Conservation (phyloP, 495 filamentous ascomycete species). For the Polyplosphaeria fusca region DNA sequence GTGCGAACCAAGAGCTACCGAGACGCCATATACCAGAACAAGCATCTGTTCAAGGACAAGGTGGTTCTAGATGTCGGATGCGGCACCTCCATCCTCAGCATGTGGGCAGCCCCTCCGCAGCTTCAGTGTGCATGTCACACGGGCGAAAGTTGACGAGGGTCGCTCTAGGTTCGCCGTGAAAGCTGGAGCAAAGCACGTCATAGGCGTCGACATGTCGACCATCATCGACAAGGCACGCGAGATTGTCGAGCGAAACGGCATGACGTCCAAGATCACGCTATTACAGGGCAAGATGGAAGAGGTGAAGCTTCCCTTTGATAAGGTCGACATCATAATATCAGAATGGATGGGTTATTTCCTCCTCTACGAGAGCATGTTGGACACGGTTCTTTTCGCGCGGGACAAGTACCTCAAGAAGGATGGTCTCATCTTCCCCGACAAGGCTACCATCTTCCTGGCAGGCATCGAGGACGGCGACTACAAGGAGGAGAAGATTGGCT, state of each 20-base stretch:
- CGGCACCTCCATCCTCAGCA: conserved; percentile 86
- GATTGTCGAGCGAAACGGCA: conserved; percentile 82
- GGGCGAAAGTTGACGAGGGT: conserved; percentile 3
- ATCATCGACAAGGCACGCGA: conserved; percentile 94
- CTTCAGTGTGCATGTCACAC: conserved; percentile 1
- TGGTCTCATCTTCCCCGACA: conserved; percentile 88
- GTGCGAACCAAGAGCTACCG: conserved; percentile 93
- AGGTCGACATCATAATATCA: conserved; percentile 97
- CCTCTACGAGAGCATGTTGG: conserved; percentile 97
- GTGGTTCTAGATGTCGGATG: conserved; percentile 97
- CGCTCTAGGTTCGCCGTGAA: conserved; percentile 95
- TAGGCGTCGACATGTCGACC: conserved; percentile 94
- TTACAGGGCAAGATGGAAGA: conserved; percentile 97
- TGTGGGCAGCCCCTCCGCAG: conserved; percentile 52
- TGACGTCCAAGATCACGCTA: conserved; percentile 80
- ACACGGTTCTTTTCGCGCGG: conserved; percentile 89
- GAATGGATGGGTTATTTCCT: conserved; percentile 99
- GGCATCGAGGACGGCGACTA: conserved; percentile 85
- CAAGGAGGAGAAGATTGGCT: conserved; percentile 84
- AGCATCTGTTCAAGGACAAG: conserved; percentile 95
- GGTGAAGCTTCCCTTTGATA: conserved; percentile 75
- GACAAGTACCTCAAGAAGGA: conserved; percentile 82
- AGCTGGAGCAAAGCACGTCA: conserved; percentile 89
- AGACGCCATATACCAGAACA: conserved; percentile 93
- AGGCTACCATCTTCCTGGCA: conserved; percentile 84